Evolutionary conservation across 1,284 basidiomycete genomes (phyloP).

Genomic region (Sporisorium sorghi): DNA sequence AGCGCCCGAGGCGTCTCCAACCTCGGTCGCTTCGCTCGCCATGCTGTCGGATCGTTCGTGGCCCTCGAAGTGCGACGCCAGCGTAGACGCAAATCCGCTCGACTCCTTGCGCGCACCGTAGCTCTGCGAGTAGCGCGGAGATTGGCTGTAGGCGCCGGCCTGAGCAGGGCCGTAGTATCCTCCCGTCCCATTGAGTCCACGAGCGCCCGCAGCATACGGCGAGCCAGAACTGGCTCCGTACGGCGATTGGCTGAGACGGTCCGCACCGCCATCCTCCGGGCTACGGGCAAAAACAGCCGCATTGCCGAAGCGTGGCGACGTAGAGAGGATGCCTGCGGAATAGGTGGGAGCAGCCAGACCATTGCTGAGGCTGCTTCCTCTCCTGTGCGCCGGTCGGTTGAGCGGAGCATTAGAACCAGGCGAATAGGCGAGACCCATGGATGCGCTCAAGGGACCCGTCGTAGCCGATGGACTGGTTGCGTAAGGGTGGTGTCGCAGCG

Average conservation of each 20-base stretch:
- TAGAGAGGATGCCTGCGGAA: conserved; percentile 44
- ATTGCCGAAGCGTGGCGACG: conserved; percentile 46
- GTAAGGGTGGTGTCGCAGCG: conserved; percentile 56
- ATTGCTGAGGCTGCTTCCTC: conserved; percentile 55
- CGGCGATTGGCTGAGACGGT: conserved; percentile 40
- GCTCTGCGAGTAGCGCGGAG: conserved; percentile 44
- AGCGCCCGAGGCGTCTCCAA: conserved; percentile 24
- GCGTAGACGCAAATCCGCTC: conserved; percentile 30
- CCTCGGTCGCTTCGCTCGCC: conserved; percentile 50
- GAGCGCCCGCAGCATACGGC: conserved; percentile 32
- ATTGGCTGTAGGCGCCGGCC: conserved; percentile 41
- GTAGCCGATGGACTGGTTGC: conserved; percentile 53
- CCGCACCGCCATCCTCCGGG: conserved; percentile 24
- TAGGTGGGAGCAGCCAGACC: conserved; percentile 48
- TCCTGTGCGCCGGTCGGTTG: conserved; percentile 43
- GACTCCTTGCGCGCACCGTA: conserved; percentile 43
- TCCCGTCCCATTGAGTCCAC: conserved; percentile 30
- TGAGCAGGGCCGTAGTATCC: conserved; percentile 45
- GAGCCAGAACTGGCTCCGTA: conserved; percentile 41
- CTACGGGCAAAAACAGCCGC: conserved; percentile 17
- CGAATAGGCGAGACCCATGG: conserved; percentile 57
- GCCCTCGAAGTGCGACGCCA: conserved; percentile 48
- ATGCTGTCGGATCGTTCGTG: conserved; percentile 56
- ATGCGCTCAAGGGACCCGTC: conserved; percentile 50
- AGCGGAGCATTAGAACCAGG: conserved; percentile 54